These are phyloP conservation scores for Linnemannia zychae DNA, from an alignment of 192 early-diverging fungal species.

Conservation along the genomic window DNA sequence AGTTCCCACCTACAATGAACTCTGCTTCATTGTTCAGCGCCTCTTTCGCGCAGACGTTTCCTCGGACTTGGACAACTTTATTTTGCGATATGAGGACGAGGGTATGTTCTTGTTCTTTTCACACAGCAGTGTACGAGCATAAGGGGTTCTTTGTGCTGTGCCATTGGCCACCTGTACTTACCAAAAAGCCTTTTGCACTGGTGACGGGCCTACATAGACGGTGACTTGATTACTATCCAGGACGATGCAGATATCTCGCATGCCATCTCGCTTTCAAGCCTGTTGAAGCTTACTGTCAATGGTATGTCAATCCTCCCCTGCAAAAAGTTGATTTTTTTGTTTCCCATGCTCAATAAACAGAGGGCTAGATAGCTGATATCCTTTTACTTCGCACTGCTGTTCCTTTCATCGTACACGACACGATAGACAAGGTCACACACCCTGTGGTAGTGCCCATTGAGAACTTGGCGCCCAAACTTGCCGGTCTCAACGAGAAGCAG, in stretches of 20 bases:
- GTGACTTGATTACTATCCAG: conserved; percentile 63
- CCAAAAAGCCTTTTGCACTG: neutral
- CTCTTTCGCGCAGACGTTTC: conserved; percentile 57
- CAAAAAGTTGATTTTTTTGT: neutral
- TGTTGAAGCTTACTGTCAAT: conserved; percentile 62
- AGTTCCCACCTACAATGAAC: conserved; percentile 64
- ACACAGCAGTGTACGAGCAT: too few relatives aligned
- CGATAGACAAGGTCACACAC: conserved; percentile 37
- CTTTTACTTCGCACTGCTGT: neutral
- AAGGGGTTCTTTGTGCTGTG: neutral
- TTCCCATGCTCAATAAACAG: neutral
- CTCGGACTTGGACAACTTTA: conserved; percentile 56
- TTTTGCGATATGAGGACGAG: conserved; percentile 62
- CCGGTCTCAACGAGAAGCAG: conserved; percentile 36
- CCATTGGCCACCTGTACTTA: neutral
- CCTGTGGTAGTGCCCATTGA: conserved; percentile 33
- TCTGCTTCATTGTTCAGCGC: conserved; percentile 64
- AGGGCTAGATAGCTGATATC: neutral
- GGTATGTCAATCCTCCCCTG: conserved; percentile 29
- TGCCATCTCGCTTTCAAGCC: conserved; percentile 59
- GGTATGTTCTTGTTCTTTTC: conserved; percentile 33
- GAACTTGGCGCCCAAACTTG: conserved; percentile 11
- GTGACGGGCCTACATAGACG: conserved; percentile 49
- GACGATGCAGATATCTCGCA: conserved; percentile 66
- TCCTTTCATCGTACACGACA: neutral